phyloP scores from a whole-genome alignment of 2,329 filamentous ascomycete genomes.

The Botrytis porri region DNA sequence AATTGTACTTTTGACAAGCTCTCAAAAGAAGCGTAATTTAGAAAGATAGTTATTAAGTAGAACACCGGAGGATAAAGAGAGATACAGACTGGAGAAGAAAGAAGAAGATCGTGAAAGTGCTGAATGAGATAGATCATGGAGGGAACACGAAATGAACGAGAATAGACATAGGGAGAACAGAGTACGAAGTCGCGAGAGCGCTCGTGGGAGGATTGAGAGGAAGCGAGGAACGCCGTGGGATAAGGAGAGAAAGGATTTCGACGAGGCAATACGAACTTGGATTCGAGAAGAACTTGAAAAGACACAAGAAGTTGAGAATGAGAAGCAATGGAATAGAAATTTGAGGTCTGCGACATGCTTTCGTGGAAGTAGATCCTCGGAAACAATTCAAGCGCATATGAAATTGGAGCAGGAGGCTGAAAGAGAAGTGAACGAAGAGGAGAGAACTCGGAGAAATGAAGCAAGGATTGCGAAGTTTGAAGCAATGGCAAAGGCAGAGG shows the following conservation, averaged over 20 bases:
- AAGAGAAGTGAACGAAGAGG: background rate
- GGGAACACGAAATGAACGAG: background rate
- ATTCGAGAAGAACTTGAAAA: background rate
- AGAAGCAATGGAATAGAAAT: background rate
- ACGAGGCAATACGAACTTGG: background rate
- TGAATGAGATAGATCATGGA: background rate
- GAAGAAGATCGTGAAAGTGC: background rate
- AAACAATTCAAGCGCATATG: background rate
- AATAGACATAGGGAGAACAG: background rate
- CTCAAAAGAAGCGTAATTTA: background rate
- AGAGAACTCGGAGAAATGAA: background rate
- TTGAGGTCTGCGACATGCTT: background rate
- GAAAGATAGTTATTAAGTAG: background rate
- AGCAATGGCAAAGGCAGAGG: background rate
- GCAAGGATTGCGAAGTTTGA: background rate
- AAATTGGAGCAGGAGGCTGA: background rate
- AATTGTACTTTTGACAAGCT: background rate
- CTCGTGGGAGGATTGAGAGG: background rate
- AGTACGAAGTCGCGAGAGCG: background rate
- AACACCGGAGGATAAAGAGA: background rate
- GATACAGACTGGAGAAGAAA: background rate
- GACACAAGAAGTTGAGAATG: background rate
- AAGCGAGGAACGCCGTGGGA: background rate
- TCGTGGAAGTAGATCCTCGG: background rate
- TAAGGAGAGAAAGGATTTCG: background rate